Evolutionary conservation across 73 alveolate species (phyloP).

Genomic region (Paramecium octaurelia): DNA sequence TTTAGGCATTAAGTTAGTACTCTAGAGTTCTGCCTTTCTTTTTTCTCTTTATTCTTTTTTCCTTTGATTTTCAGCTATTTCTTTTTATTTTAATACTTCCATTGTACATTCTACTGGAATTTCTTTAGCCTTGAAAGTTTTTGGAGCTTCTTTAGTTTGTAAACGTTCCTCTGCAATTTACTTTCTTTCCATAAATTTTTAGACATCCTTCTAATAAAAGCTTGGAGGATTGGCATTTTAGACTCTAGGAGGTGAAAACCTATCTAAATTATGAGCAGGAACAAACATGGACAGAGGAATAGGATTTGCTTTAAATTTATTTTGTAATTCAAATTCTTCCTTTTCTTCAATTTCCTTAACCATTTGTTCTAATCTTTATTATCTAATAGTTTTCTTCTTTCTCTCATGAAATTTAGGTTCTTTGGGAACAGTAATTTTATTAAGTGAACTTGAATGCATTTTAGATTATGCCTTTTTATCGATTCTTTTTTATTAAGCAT

Average conservation of each 20-base stretch:
- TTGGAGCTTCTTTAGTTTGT: neutral
- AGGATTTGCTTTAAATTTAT: constrained; percentile 42
- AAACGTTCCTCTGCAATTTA: constrained; percentile 7
- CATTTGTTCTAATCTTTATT: constrained; percentile 10
- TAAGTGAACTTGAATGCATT: neutral
- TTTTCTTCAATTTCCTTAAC: constrained; percentile 18
- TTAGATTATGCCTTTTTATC: neutral
- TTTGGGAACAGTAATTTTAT: constrained; percentile 28
- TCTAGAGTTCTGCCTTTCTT: neutral
- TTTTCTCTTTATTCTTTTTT: constrained; percentile 25
- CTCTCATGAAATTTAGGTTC: constrained; percentile 18
- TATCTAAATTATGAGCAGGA: constrained; percentile 9
- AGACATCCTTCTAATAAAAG: constrained; percentile 1
- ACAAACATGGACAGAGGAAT: constrained; percentile 19
- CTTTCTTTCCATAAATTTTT: constrained; percentile 20
- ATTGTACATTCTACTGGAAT: neutral
- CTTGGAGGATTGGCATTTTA: constrained; percentile 25
- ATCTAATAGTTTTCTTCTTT: constrained; percentile 13
- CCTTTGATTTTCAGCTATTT: neutral
- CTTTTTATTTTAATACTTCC: constrained; percentile 28
- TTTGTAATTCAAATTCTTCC: constrained; percentile 5
- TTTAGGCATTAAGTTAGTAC: neutral
- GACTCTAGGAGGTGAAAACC: neutral
- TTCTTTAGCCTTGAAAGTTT: constrained; percentile 14
- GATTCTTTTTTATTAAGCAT: neutral